Percentiles rank a stretch among this genome's conserved stretches.
These are phyloP conservation scores for Lactarius hengduanensis DNA, from an alignment of 768 basidiomycete species.

Conservation along the genomic window DNA sequence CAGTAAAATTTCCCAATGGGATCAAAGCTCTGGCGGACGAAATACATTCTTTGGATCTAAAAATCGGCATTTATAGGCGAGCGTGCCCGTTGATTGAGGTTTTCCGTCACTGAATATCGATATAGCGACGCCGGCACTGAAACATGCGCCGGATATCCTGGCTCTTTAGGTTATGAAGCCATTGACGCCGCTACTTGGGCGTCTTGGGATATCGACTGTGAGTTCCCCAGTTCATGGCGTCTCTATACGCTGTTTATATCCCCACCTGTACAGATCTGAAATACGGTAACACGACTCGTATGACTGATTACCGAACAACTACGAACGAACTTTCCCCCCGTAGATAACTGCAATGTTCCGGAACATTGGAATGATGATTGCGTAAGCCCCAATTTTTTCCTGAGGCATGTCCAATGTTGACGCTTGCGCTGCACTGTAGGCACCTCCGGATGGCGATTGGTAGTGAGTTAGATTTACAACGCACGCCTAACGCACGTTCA, in stretches of 20 bases:
- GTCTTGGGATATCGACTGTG: slow-evolving; percentile 54
- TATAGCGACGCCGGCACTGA: slow-evolving; percentile 51
- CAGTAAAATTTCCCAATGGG: slow-evolving; percentile 53
- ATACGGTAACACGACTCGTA: slow-evolving; percentile 42
- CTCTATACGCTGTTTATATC: no score
- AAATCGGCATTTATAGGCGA: slow-evolving; percentile 52
- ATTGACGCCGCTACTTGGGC: slow-evolving; percentile 52
- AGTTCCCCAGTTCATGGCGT: slow-evolving; percentile 5
- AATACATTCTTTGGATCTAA: slow-evolving; percentile 48
- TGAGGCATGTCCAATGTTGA: background rate
- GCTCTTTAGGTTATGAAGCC: slow-evolving; percentile 49
- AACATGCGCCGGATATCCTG: slow-evolving; percentile 57
- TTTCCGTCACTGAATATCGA: background rate
- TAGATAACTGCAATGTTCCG: slow-evolving; percentile 57
- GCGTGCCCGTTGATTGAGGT: slow-evolving; percentile 18
- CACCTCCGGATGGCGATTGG: slow-evolving; percentile 44
- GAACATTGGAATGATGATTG: slow-evolving; percentile 47
- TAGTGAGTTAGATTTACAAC: slow-evolving; percentile 41
- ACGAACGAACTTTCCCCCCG: background rate
- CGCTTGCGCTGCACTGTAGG: slow-evolving; percentile 28
- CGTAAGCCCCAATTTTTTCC: slow-evolving; percentile 32
- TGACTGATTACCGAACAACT: background rate
- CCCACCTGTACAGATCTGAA: slow-evolving; percentile 37
- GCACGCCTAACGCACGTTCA: slow-evolving; percentile 4
- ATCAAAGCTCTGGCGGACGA: slow-evolving; percentile 45